Base-by-base conservation (phyloP, 2,329 filamentous ascomycete species). In the Aspergillus neotritici region DNA sequence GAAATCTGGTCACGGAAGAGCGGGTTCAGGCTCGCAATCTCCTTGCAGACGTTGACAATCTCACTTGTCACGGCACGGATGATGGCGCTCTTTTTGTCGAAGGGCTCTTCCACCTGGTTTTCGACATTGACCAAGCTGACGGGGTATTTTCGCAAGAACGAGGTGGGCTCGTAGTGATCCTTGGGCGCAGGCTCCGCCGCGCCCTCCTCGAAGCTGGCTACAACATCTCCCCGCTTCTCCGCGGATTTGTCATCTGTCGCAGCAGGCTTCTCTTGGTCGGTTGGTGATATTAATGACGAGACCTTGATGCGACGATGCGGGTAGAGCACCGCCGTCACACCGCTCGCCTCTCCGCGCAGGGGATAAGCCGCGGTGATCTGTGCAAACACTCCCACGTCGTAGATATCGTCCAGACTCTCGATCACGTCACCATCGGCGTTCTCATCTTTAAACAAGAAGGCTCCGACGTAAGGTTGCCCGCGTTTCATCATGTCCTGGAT, bases 21-120 rank as follows among this genome's bases (percentile, higher is more conserved):
- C 47, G 86, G 88, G 70, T 97, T 98, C 68, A 96, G 81, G 34
- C 83, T 85, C 8, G 91, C 91, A 41, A 98, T 88, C 64, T 97
- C 90, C 70, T 96, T 97, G 75, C 96, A 97, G 1, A 95, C 93
- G 64, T 96, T 97, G 63, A 98, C 89, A 49, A 98, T 97, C 70
- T 98, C 94, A 60, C 91, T 95, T 38, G 91, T 93, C 35, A 98
- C 82, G 10, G 93, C 93, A 43, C 88, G 84, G 47, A 97, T 89
- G 29, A 93, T 83, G 13, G 84, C 84, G 59, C 86, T 93, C 68
- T 91, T 94, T 61, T 88, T 84, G 64, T 97, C 93, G 63, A 87
- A 87, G 0, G 89, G 84, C 59, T 95, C 86, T 58, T 98, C 93
- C 0, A 76, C 75, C 41, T 98, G 75, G 57, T 98, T 98, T 49